A percentile compares a stretch with the other conserved stretches of the same genome.
phyloP scores from a whole-genome alignment of 2,329 filamentous ascomycete genomes.

The Dactylella cylindrospora region DNA sequence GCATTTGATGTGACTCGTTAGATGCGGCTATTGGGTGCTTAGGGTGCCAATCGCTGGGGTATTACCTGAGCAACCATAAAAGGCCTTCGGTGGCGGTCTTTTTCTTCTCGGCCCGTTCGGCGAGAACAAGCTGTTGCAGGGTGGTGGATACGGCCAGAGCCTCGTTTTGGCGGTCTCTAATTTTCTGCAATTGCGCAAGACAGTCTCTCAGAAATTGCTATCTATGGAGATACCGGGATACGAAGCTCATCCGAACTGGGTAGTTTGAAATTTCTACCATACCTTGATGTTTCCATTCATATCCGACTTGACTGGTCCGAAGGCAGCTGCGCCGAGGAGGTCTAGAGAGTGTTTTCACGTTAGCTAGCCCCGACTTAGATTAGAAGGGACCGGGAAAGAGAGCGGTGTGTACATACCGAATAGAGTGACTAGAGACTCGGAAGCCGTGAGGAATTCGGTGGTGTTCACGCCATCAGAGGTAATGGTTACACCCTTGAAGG shows the following conservation, averaged over 20 bases:
- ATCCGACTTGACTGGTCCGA: conserved; percentile 87
- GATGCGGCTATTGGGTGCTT: neutral
- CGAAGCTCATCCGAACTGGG: neutral
- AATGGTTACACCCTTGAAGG: conserved; percentile 80
- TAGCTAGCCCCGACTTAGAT: too few species aligned
- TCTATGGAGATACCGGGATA: neutral
- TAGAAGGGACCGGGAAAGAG: too few species aligned
- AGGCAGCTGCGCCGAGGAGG: conserved; percentile 70
- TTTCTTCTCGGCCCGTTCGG: conserved; percentile 84
- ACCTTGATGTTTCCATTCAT: conserved; percentile 91
- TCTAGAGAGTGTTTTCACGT: conserved; percentile 53
- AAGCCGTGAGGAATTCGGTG: conserved; percentile 83
- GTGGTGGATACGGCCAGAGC: conserved; percentile 77
- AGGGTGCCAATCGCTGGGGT: conserved; percentile 68
- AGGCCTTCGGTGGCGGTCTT: conserved; percentile 86
- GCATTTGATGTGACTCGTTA: neutral
- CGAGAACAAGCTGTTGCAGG: conserved; percentile 79
- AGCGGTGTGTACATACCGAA: conserved; percentile 78
- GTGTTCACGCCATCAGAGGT: conserved; percentile 73
- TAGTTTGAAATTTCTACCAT: conserved; percentile 36
- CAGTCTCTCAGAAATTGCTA: neutral
- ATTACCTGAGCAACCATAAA: conserved; percentile 67
- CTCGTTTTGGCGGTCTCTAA: conserved; percentile 77
- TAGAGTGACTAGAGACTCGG: conserved; percentile 80
- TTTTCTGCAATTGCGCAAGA: conserved; percentile 64